A percentile compares a stretch with the other conserved stretches of the same genome.
These are phyloP conservation scores for Adansonia rubrostipa DNA, from an alignment of 441 rosid genomes.

Conservation along the genomic window DNA sequence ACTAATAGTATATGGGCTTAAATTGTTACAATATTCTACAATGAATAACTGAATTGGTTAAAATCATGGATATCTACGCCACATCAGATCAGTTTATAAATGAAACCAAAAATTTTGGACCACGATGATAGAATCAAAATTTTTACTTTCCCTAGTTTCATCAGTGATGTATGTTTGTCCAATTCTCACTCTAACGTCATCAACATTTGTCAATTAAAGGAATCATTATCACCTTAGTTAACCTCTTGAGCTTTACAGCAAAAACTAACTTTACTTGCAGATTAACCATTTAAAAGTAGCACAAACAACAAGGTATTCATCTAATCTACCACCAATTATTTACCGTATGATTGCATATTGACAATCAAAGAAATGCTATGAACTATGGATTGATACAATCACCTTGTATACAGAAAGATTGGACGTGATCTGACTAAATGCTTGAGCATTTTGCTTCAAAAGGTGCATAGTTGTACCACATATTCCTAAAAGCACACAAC, in stretches of 20 bases:
- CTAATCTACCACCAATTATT: background rate
- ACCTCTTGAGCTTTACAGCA: conserved; percentile 9
- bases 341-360: conserved; percentile 16
- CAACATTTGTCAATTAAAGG: background rate
- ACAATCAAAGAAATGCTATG: conserved; percentile 3
- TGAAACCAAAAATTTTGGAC: too few relatives aligned
- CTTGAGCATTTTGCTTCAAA: conserved; percentile 75
- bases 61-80: too few relatives aligned
- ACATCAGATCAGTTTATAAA: too few relatives aligned
- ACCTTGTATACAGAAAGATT: conserved; percentile 80
- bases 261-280: conserved; percentile 12
- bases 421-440: conserved; percentile 69
- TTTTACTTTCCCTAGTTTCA: background rate
- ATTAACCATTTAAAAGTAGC: conserved; percentile 11
- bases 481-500: conserved; percentile 53
- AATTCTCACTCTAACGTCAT: background rate
- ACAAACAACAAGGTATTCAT: background rate
- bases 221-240: background rate
- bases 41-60: too few relatives aligned
- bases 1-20: too few relatives aligned
- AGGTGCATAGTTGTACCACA: conserved; percentile 60
- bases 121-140: background rate
- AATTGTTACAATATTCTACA: too few relatives aligned
- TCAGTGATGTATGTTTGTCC: background rate
- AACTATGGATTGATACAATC: conserved; percentile 26